Conservation (phyloP, 192 early-diverging fungal genomes). For the Bifiguratus adelaidae region DNA sequence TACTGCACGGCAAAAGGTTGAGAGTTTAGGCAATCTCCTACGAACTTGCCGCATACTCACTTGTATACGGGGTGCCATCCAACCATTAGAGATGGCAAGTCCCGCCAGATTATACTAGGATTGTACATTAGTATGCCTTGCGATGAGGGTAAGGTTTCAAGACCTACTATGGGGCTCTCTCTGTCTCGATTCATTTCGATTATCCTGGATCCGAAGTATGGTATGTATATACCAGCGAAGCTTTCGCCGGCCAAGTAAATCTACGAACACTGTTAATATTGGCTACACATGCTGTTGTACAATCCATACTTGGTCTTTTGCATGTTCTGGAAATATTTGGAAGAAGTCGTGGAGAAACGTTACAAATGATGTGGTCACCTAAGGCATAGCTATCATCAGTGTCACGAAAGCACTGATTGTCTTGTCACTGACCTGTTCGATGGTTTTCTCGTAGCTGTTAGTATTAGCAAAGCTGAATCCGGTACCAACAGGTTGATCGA, state of each 20-base stretch:
- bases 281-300: background rate
- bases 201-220: conserved; percentile 30
- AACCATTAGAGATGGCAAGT: conserved; percentile 50
- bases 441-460: conserved; percentile 16
- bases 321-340: conserved; percentile 32
- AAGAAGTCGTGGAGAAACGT: conserved; percentile 37
- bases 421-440: conserved; percentile 33
- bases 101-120: conserved; percentile 39
- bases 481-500: conserved; percentile 55
- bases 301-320: conserved; percentile 24
- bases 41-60: conserved; percentile 11
- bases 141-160: background rate
- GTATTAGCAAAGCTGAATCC: conserved; percentile 40
- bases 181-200: conserved; percentile 20
- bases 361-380: conserved; percentile 29
- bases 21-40: background rate
- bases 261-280: conserved; percentile 11
- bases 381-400: conserved; percentile 6
- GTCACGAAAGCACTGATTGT: background rate
- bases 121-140: background rate
- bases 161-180: conserved; percentile 5
- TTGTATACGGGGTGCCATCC: conserved; percentile 49
- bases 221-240: conserved; percentile 52
- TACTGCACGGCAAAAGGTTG: conserved; percentile 15
- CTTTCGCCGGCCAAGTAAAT: conserved; percentile 54